Conservation (phyloP, 2,329 filamentous ascomycete species). For the Ambrosiella cleistominuta region DNA sequence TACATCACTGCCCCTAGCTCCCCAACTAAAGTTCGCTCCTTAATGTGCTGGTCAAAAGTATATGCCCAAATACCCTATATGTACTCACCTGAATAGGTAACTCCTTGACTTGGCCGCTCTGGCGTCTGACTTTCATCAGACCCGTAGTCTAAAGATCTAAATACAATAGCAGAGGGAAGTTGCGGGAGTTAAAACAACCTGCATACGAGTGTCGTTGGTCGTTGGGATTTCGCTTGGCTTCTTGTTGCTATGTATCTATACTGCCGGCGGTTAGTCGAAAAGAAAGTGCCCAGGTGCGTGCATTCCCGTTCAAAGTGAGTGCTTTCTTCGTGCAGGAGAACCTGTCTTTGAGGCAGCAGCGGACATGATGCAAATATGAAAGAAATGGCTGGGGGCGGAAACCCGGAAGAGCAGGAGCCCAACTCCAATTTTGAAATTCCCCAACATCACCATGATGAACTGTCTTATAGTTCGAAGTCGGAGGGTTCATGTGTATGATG, state of each 20-base stretch:
- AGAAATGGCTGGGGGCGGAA: neutral
- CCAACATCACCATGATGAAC: too few relatives aligned
- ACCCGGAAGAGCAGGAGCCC: neutral
- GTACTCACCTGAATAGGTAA: neutral
- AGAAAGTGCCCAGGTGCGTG: neutral
- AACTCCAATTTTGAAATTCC: neutral
- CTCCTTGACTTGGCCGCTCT: neutral
- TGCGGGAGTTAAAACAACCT: too few relatives aligned
- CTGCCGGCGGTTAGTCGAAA: too few relatives aligned
- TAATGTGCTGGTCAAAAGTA: neutral
- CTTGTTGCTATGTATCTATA: too few relatives aligned
- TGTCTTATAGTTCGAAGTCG: too few relatives aligned
- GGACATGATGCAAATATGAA: neutral
- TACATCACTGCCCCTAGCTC: neutral
- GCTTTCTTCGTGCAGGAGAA: neutral
- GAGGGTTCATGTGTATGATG: too few relatives aligned
- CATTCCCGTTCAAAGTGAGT: neutral
- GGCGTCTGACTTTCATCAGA: too few relatives aligned
- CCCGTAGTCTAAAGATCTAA: too few relatives aligned
- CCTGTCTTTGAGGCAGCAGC: neutral
- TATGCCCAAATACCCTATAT: neutral
- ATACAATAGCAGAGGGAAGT: too few relatives aligned
- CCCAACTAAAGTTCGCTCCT: neutral
- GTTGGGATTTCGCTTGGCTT: too few relatives aligned
- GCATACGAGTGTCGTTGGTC: too few relatives aligned